Evolutionary conservation across 2,329 filamentous ascomycete species (phyloP).

Genomic region (Metarhizium robertsii): DNA sequence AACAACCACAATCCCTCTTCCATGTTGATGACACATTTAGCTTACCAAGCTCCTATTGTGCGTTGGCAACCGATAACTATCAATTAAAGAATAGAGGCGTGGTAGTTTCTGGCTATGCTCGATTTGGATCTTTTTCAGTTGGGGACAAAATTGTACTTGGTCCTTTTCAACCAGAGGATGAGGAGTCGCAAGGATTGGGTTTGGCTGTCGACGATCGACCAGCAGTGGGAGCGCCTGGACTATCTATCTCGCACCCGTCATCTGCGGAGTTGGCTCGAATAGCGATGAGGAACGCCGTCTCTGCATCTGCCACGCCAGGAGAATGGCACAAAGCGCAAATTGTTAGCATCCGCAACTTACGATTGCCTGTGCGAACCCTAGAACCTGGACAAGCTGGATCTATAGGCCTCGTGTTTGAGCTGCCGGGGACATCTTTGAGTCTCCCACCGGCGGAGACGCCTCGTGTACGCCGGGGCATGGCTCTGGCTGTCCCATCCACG

Average conservation of each 20-base stretch:
- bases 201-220: slow-evolving; percentile 34
- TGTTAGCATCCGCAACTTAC: slow-evolving; percentile 78
- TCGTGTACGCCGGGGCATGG: slow-evolving; percentile 69
- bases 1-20: slow-evolving; percentile 60
- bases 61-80: slow-evolving; percentile 9
- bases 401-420: slow-evolving; percentile 63
- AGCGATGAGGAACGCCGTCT: slow-evolving; percentile 42
- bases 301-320: slow-evolving; percentile 42
- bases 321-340: slow-evolving; percentile 78
- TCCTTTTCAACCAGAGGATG: slow-evolving; percentile 57
- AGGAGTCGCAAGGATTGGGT: slow-evolving; percentile 25
- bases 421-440: slow-evolving; percentile 7
- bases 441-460: slow-evolving; percentile 17
- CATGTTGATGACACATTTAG: slow-evolving; percentile 88
- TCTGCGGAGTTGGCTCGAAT: slow-evolving; percentile 43
- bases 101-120: slow-evolving; percentile 79
- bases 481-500: slow-evolving; percentile 56
- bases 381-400: slow-evolving; percentile 81
- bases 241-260: slow-evolving; percentile 43
- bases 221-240: slow-evolving; percentile 36
- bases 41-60: slow-evolving; percentile 50
- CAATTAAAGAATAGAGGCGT: slow-evolving; percentile 39
- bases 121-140: slow-evolving; percentile 67
- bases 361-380: slow-evolving; percentile 70
- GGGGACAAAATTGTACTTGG: slow-evolving; percentile 73